These are phyloP conservation scores for Hyaloscypha bicolor DNA, from an alignment of 495 filamentous ascomycete genomes.

Conservation along the genomic window DNA sequence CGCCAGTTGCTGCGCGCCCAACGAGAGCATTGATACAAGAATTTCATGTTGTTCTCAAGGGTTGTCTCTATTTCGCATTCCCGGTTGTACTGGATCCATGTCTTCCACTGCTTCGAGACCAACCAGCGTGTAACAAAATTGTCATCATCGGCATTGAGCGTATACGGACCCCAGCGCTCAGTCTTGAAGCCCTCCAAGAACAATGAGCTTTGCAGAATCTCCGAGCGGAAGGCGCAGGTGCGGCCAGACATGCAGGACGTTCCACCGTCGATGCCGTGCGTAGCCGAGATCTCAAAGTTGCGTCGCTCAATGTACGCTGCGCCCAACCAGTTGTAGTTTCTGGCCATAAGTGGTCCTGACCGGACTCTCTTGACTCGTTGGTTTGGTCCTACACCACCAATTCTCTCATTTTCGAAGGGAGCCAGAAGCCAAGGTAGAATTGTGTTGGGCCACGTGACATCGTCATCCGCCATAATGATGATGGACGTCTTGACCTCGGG, in stretches of 20 bases:
- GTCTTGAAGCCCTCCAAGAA: constrained; percentile 75
- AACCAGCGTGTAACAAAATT: constrained; percentile 84
- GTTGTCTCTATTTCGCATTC: constrained; percentile 77
- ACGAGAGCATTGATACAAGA: constrained; percentile 75
- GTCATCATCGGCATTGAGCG: constrained; percentile 81
- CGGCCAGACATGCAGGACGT: constrained; percentile 87
- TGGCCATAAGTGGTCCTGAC: constrained; percentile 55
- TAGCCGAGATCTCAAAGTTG: constrained; percentile 89
- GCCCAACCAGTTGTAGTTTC: constrained; percentile 75
- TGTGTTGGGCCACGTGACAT: constrained; percentile 79
- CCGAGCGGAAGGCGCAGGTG: constrained; percentile 79
- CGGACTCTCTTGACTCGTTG: constrained; percentile 72
- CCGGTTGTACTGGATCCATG: constrained; percentile 73
- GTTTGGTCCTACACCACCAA: constrained; percentile 82
- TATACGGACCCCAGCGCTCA: constrained; percentile 71
- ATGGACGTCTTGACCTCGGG: constrained; percentile 73
- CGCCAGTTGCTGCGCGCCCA: constrained; percentile 85
- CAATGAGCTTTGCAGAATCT: constrained; percentile 74
- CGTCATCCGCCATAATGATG: constrained; percentile 84
- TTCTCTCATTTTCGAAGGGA: constrained; percentile 74
- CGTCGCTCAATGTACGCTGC: constrained; percentile 80
- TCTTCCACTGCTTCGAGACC: constrained; percentile 74
- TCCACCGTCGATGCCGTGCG: constrained; percentile 82
- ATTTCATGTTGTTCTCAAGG: constrained; percentile 71
- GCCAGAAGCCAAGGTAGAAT: constrained; percentile 83